Conservation (phyloP, 768 basidiomycete species). For the Rhodosporidiobolus odoratus region DNA sequence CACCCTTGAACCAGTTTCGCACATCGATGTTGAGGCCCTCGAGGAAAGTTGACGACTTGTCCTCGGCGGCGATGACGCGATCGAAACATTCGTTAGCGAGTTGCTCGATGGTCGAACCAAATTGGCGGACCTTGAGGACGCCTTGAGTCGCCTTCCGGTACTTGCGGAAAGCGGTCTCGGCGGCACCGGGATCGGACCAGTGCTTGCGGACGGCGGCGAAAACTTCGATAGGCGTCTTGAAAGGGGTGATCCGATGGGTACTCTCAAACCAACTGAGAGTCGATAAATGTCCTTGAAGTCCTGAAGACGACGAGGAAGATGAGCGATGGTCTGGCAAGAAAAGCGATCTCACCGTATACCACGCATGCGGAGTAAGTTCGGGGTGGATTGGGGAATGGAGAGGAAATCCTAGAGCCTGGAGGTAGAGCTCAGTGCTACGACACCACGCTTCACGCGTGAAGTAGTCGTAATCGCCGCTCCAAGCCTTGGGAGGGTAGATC, state of each 20-base stretch:
- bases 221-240: neutral
- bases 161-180: neutral
- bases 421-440: neutral
- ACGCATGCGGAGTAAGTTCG: neutral
- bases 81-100: constrained; percentile 10
- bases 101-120: neutral
- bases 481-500: neutral
- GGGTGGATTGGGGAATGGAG: neutral
- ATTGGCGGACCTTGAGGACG: neutral
- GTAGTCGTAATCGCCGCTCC: neutral
- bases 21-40: neutral
- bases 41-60: neutral
- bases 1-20: neutral
- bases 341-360: neutral
- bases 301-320: no score
- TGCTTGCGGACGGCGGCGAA: neutral
- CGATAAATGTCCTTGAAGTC: no score
- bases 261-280: constrained; percentile 1
- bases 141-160: neutral
- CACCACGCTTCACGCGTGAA: neutral
- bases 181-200: neutral
- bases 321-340: neutral
- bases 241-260: neutral
- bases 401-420: neutral
- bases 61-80: neutral